Evolutionary conservation across 129 eudicot genomes (phyloP).

Genomic region (Sambucus nigra): DNA sequence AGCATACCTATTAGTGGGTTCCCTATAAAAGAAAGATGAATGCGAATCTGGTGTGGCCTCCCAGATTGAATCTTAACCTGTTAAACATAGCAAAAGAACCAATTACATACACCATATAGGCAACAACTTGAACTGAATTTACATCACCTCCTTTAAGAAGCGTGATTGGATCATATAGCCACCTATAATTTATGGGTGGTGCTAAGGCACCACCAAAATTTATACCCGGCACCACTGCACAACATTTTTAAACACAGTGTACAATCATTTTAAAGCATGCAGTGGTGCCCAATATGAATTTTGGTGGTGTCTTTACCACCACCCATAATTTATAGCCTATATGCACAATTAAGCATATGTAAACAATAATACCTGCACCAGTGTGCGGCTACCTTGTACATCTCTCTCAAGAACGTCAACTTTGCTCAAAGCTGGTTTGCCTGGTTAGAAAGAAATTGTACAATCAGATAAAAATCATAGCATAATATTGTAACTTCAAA

Average conservation of each 20-base stretch:
- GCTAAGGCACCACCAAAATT: too few species aligned
- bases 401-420: slow-evolving; percentile 73
- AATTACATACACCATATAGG: background rate
- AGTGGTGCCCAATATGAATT: too few species aligned
- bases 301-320: too few species aligned
- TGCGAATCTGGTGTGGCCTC: slow-evolving; percentile 95
- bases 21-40: slow-evolving; percentile 89
- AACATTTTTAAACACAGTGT: too few species aligned
- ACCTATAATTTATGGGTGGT: too few species aligned
- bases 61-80: slow-evolving; percentile 97
- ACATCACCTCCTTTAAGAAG: too few species aligned
- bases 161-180: too few species aligned
- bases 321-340: slow-evolving; percentile 3
- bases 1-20: slow-evolving; percentile 74
- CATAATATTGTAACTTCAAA: background rate
- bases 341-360: slow-evolving; percentile 2
- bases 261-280: too few species aligned
- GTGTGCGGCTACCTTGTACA: slow-evolving; percentile 42
- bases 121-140: background rate
- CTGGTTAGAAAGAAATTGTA: slow-evolving; percentile 22
- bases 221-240: too few species aligned
- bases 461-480: slow-evolving; percentile 8
- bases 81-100: slow-evolving; percentile 13
- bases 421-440: slow-evolving; percentile 90
- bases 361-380: slow-evolving; percentile 53